Base-by-base conservation (phyloP, 1,284 basidiomycete genomes). In the Omphalotus olearius region DNA sequence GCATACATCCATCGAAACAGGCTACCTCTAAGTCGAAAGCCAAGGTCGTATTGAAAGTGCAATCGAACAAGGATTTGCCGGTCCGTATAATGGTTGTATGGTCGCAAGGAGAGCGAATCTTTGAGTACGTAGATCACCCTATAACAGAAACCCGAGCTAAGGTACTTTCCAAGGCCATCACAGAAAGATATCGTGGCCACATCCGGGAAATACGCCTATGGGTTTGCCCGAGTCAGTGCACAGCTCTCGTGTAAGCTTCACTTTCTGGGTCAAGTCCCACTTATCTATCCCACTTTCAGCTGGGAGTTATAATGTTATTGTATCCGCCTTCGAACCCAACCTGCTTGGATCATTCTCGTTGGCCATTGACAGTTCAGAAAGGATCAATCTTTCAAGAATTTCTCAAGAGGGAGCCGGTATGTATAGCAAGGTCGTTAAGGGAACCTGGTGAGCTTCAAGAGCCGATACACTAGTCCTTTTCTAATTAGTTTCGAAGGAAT, bases 331-430 rank as follows among this genome's bases (percentile, higher is more conserved):
- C 62, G 86, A 90, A 56, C 82, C 91, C 0, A 76, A 75, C 5
- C 78, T 85, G 54, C 69, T 74, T 2, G 91, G 89, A 2, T 58
- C 74, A 13, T 96, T 84, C 66, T 72, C 72, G 0, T 66, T 97
- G 18, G 70, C 70, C 17, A 67, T 91, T 2, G 82, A 89, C 48
- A 82, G 84, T 43, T 76, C 82, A 0, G 62, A 70, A 17, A 76
- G 79, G n/a, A 76, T 87, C 48, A 80, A 85, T 39, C 68, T 94
- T 52, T 83, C 81, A 56, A 71, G 85, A 1, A 95, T 98, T 57
- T 86, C 88, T 0, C 82, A 85, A 51, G 94, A 98, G 68, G 93
- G 93, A 0, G 91, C 93, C 0, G 94, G 94, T 0, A 92, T 97
- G 93, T 96, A 87, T 63, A 72, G 70, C 28, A 85, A 90, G 56